phyloP scores from a whole-genome alignment of 2,329 filamentous ascomycete genomes.

The Didymella segeticola region DNA sequence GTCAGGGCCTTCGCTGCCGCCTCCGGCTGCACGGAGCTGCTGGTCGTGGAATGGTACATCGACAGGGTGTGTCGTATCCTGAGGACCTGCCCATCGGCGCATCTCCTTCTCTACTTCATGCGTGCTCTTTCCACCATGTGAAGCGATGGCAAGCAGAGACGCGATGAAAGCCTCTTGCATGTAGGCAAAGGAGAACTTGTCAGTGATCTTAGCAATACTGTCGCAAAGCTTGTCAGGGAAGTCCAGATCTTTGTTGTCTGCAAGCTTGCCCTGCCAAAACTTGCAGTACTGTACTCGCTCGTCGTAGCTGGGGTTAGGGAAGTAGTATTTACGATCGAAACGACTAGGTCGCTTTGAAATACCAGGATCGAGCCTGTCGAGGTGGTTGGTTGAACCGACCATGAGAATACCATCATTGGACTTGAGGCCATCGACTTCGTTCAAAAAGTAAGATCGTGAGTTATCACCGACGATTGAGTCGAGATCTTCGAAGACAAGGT shows the following conservation, averaged over 20 bases:
- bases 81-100: constrained; percentile 36
- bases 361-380: constrained; percentile 71
- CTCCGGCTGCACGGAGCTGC: not conserved
- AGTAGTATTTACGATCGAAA: constrained; percentile 58
- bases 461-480: constrained; percentile 68
- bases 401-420: constrained; percentile 76
- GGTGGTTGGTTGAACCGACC: constrained; percentile 68
- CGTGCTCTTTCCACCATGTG: constrained; percentile 25
- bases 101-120: constrained; percentile 15
- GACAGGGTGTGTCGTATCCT: constrained; percentile 30
- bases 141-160: constrained; percentile 47
- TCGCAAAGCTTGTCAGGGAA: constrained; percentile 51
- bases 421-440: constrained; percentile 74
- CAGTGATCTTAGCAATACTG: constrained; percentile 51
- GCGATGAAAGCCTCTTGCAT: constrained; percentile 55
- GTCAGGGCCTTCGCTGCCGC: constrained; percentile 22
- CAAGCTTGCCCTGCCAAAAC: constrained; percentile 54
- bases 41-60: constrained; percentile 6
- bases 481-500: constrained; percentile 75
- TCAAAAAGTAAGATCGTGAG: constrained; percentile 73
- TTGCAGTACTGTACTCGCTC: constrained; percentile 53
- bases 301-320: constrained; percentile 48
- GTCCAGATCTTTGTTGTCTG: constrained; percentile 45
- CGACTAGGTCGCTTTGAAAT: constrained; percentile 57
- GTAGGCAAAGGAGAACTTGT: constrained; percentile 56